Base-by-base conservation (phyloP, 768 basidiomycete species). In the Hebeloma cylindrosporum region DNA sequence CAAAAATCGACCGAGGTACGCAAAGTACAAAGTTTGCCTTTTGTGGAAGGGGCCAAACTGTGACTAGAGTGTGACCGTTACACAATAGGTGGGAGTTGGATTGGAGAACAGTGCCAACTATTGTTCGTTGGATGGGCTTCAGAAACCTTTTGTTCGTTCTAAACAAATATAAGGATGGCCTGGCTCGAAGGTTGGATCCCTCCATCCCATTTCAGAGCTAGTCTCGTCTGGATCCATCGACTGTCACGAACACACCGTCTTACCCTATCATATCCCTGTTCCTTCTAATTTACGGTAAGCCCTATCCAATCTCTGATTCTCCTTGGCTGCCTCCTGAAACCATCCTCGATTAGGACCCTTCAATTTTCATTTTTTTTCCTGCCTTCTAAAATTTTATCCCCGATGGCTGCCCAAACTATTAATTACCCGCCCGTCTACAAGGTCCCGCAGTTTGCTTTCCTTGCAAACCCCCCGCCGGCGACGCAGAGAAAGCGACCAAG, bases 401-500 rank as follows among this genome's bases (percentile, higher is more conserved):
- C 39, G 33, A 55, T 51, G 50, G 43, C 47, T 47, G 40, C 43
- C 14, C 48, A 57, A 40, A 50, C 47, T 33, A 45, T 47, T 31
- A 40, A 29, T 28, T 52, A 52, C 39, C 48, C 48, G 30, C 28
- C 48, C 18, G 39, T 22, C n/a, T 57, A 50, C 40, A 56, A 50
- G 40, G 45, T 50, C 17, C 57, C 51, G 0, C 52, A 46, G n/a
- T 74, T 72, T 48, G 43, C 72, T n/a, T 76, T 75, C 53, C 71
- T 76, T 2, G 65, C 73, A 7, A 60, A 65, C 33, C 75, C 67
- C 13, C 53, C 53, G 28, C 52, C 52, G 25, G 65, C 71, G 41
- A 60, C 69, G 32, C 63, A 65, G 41, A 73, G 72, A 54, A 64
- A 60, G 52, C 63, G 62, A 5, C 60, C 68, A 16, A 35, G 40